Evolutionary conservation across 2,329 filamentous ascomycete genomes (phyloP).

Genomic region (Venturia pyrina): DNA sequence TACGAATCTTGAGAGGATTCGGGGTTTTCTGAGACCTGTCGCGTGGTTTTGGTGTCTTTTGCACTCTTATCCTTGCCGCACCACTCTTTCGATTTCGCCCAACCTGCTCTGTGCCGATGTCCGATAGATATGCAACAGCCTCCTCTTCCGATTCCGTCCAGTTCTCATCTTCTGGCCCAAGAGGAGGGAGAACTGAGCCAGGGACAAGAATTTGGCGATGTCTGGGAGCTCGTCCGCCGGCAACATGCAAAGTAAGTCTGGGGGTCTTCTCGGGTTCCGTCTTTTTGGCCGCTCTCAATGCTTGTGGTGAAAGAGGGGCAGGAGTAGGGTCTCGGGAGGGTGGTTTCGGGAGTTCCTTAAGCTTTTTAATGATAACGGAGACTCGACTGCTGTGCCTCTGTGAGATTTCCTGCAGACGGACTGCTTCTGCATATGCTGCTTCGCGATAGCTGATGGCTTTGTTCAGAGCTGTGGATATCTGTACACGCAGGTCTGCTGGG

Average conservation of each 20-base stretch:
- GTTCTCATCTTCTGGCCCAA: conserved; percentile 27
- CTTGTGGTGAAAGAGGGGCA: conserved; percentile 28
- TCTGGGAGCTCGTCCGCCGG: conserved; percentile 16
- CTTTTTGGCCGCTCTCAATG: conserved; percentile 23
- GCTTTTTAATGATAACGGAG: conserved; percentile 49
- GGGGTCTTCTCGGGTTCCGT: conserved; percentile 7
- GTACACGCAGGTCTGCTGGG: conserved; percentile 40
- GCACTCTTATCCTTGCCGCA: conserved; percentile 16
- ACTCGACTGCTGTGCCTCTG: conserved; percentile 48
- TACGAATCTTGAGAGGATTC: conserved; percentile 27
- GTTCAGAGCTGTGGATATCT: conserved; percentile 47
- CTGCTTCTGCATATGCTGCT: conserved; percentile 46
- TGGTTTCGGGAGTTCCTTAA: conserved; percentile 50
- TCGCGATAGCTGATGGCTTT: conserved; percentile 46
- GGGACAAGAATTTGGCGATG: conserved; percentile 27
- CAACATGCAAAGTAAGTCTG: conserved; percentile 7
- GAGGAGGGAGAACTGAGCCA: conserved; percentile 33
- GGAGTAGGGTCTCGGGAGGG: conserved; percentile 52
- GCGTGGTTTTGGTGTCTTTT: conserved; percentile 17
- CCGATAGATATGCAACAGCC: conserved; percentile 29
- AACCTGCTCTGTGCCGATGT: conserved; percentile 11
- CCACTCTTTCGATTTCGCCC: conserved; percentile 7
- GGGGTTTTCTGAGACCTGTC: conserved; percentile 2
- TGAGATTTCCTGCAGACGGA: conserved; percentile 46
- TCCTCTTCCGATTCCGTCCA: conserved; percentile 24